A percentile compares a stretch with the other conserved stretches of the same genome.
phyloP scores from a whole-genome alignment of 257 asterid genomes.

The Petunia axillaris region DNA sequence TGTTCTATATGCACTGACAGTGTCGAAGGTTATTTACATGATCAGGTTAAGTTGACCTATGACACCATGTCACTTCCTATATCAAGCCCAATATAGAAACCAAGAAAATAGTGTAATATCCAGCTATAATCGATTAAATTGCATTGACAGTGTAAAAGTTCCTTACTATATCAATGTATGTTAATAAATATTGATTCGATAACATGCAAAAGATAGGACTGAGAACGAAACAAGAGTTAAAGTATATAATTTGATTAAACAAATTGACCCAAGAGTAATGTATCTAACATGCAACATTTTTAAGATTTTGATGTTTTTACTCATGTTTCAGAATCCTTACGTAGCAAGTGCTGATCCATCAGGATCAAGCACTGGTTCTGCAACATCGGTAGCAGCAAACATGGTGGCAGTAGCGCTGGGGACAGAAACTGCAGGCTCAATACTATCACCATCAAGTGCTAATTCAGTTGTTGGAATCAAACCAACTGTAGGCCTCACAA shows the following conservation, averaged over 20 bases:
- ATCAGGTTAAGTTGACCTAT: too few species aligned
- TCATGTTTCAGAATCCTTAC: conserved; percentile 58
- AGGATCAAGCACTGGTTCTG: conserved; percentile 79
- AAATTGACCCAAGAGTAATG: too few species aligned
- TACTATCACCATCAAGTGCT: conserved; percentile 57
- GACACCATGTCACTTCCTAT: too few species aligned
- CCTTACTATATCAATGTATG: too few species aligned
- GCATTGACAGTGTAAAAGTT: too few species aligned
- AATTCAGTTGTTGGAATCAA: conserved; percentile 74
- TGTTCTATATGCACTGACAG: too few species aligned
- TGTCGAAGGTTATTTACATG: too few species aligned
- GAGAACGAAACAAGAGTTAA: neutral
- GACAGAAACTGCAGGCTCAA: conserved; percentile 67
- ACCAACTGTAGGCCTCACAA: conserved; percentile 73
- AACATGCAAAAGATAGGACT: neutral
- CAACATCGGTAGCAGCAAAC: conserved; percentile 71
- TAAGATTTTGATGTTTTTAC: neutral
- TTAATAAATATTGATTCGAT: neutral
- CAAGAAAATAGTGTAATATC: too few species aligned
- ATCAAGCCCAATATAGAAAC: too few species aligned
- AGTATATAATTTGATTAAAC: neutral
- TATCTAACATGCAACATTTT: neutral
- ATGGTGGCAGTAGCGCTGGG: conserved; percentile 65
- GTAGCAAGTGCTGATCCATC: conserved; percentile 45
- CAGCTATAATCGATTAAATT: too few species aligned